Percentiles rank a stretch among this genome's conserved stretches.
phyloP scores from a whole-genome alignment of 2,329 filamentous ascomycete species.

The Scedosporium dehoogii region DNA sequence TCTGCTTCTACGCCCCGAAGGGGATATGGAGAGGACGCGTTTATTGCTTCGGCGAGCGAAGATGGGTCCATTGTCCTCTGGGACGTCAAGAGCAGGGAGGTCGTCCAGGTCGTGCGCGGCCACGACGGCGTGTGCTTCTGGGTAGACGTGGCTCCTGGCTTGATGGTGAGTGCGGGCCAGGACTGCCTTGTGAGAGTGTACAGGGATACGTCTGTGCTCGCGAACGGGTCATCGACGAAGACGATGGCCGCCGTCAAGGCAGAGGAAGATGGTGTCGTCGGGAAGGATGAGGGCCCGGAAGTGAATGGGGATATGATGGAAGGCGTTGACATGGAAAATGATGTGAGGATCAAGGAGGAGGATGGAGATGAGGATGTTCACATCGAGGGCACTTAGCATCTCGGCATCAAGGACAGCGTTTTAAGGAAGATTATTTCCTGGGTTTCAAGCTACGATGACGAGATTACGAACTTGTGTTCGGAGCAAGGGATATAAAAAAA shows the following conservation, averaged over 20 bases:
- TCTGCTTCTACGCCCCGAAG: neutral
- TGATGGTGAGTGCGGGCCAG: slow-evolving; percentile 48
- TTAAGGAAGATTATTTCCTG: no score
- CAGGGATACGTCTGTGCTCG: slow-evolving; percentile 16
- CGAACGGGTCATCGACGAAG: neutral
- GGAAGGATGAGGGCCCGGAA: slow-evolving; percentile 5
- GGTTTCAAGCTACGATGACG: neutral
- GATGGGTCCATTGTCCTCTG: slow-evolving; percentile 79
- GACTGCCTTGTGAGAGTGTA: slow-evolving; percentile 44
- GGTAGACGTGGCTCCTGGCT: slow-evolving; percentile 49
- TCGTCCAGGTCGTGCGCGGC: slow-evolving; percentile 56
- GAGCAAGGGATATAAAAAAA: neutral
- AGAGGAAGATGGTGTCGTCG: slow-evolving; percentile 7
- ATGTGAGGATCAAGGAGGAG: slow-evolving; percentile 6
- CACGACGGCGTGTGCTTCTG: slow-evolving; percentile 55
- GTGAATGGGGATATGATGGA: slow-evolving; percentile 5
- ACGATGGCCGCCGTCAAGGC: neutral
- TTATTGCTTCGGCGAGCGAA: slow-evolving; percentile 77
- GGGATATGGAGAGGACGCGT: slow-evolving; percentile 30
- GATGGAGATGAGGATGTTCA: slow-evolving; percentile 3
- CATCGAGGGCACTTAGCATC: neutral
- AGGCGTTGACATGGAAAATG: neutral
- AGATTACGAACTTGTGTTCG: neutral
- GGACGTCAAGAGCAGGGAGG: slow-evolving; percentile 79
- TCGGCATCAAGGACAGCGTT: neutral